These are phyloP conservation scores for Petrea volubilis DNA, from an alignment of 257 asterid genomes.

Conservation along the genomic window DNA sequence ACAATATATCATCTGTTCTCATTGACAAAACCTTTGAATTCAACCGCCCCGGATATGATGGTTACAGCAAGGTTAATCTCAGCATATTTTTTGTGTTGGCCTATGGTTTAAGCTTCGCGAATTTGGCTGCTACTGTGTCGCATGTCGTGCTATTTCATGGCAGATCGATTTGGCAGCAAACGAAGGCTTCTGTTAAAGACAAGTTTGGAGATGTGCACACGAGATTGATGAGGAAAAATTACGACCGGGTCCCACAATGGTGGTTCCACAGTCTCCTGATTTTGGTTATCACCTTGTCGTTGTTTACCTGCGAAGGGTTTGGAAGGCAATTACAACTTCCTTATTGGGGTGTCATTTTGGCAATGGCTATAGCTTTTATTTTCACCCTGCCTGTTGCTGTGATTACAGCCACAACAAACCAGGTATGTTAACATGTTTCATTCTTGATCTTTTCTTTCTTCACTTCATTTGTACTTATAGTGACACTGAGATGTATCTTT, in stretches of 20 bases:
- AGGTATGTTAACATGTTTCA: conserved; percentile 27
- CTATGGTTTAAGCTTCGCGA: conserved; percentile 63
- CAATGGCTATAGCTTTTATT: conserved; percentile 47
- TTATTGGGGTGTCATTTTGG: conserved; percentile 64
- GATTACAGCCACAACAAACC: conserved; percentile 66
- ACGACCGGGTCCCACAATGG: conserved; percentile 74
- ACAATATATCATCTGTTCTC: conserved; percentile 48
- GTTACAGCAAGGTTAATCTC: conserved; percentile 56
- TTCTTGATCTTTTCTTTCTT: no score
- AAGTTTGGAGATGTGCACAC: conserved; percentile 64
- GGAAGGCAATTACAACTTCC: conserved; percentile 65
- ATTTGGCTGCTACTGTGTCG: conserved; percentile 58
- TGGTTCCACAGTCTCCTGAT: conserved; percentile 55
- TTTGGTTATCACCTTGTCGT: conserved; percentile 37
- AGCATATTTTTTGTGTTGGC: conserved; percentile 50
- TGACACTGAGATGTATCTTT: neutral
- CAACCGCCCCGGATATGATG: conserved; percentile 46
- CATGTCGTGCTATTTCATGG: conserved; percentile 67
- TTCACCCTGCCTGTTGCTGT: conserved; percentile 71
- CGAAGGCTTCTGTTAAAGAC: conserved; percentile 53
- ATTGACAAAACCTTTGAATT: conserved; percentile 43
- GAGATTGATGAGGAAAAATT: conserved; percentile 67
- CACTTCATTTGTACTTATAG: neutral
- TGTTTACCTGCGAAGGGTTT: conserved; percentile 60
- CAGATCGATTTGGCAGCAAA: conserved; percentile 65